Conservation (phyloP, 2,329 filamentous ascomycete species). For the Aureobasidium subglaciale region DNA sequence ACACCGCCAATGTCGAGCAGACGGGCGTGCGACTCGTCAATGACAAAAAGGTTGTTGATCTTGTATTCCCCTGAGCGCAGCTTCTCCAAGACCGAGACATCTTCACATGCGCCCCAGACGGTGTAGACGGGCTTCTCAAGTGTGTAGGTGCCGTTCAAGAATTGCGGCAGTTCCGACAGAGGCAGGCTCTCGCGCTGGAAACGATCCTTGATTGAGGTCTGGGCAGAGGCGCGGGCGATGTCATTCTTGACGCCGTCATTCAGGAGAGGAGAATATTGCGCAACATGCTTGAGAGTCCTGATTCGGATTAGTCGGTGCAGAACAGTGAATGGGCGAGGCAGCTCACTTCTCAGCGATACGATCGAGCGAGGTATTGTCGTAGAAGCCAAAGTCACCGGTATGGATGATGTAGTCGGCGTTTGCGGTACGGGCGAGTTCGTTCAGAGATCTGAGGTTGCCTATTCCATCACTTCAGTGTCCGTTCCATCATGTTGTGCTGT, state of each 20-base stretch:
- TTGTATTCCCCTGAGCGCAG: constrained; percentile 98
- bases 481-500: background rate
- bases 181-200: constrained; percentile 76
- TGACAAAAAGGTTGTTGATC: constrained; percentile 93
- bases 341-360: constrained; percentile 95
- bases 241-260: constrained; percentile 64
- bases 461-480: constrained; percentile 19
- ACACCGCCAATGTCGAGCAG: constrained; percentile 91
- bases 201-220: constrained; percentile 68
- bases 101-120: constrained; percentile 97
- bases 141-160: constrained; percentile 80
- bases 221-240: constrained; percentile 61
- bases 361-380: constrained; percentile 91
- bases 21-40: constrained; percentile 95
- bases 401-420: constrained; percentile 97
- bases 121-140: constrained; percentile 97
- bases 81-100: constrained; percentile 94
- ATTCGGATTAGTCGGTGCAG: constrained; percentile 11
- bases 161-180: constrained; percentile 83
- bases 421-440: constrained; percentile 90
- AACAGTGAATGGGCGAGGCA: background rate
- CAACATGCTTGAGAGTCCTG: constrained; percentile 95
- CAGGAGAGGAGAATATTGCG: constrained; percentile 94
- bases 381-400: constrained; percentile 98
- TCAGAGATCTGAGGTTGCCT: constrained; percentile 94